phyloP scores from a whole-genome alignment of 2,329 filamentous ascomycete genomes.

The Corynespora cassiicola region DNA sequence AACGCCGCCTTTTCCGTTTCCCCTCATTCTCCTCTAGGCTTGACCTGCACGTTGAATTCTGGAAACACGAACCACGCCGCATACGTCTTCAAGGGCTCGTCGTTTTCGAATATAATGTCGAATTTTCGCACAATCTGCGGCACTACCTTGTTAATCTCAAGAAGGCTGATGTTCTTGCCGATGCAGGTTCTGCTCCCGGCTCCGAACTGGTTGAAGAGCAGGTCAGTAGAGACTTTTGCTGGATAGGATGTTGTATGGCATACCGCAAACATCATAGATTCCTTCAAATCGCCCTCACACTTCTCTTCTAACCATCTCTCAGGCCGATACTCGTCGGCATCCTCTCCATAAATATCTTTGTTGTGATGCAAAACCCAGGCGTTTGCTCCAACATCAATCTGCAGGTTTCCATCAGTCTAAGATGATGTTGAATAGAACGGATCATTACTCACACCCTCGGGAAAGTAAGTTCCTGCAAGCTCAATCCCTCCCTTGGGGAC shows the following conservation, averaged over 20 bases:
- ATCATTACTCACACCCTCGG: constrained; percentile 29
- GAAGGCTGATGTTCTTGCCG: constrained; percentile 29
- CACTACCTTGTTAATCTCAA: constrained; percentile 29
- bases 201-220: too few relatives aligned
- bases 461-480: constrained; percentile 45
- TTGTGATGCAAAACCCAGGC: constrained; percentile 52
- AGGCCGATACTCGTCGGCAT: constrained; percentile 47
- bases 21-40: too few relatives aligned
- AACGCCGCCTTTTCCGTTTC: too few relatives aligned
- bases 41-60: constrained; percentile 13
- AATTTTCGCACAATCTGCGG: constrained; percentile 24
- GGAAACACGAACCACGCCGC: constrained; percentile 4
- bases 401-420: constrained; percentile 22
- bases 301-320: constrained; percentile 45
- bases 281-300: neutral
- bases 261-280: constrained; percentile 1
- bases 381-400: constrained; percentile 51
- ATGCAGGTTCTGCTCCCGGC: constrained; percentile 24
- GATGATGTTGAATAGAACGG: neutral
- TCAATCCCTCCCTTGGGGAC: constrained; percentile 34
- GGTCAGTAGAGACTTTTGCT: too few relatives aligned
- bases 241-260: too few relatives aligned
- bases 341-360: constrained; percentile 40
- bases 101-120: constrained; percentile 17
- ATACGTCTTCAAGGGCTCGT: too few relatives aligned